A percentile compares a stretch with the other conserved stretches of the same genome.
phyloP scores from a whole-genome alignment of 2,329 filamentous ascomycete genomes.

The Fusarium fujikuroi region DNA sequence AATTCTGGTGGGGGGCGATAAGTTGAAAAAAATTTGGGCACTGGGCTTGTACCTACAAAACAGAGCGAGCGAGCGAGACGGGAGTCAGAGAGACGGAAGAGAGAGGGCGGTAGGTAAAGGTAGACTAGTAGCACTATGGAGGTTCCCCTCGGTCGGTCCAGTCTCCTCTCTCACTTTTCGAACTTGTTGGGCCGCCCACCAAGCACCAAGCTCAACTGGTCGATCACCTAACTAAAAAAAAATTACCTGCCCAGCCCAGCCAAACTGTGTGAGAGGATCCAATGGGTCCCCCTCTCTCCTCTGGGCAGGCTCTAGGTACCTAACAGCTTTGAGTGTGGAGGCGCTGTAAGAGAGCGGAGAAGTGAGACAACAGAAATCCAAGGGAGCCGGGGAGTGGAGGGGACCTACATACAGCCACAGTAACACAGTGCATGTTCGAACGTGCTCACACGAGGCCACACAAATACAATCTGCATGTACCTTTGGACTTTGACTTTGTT shows the following conservation, averaged over 20 bases:
- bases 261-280: conserved; percentile 39
- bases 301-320: conserved; percentile 1
- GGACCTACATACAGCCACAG: conserved; percentile 28
- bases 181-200: conserved; percentile 48
- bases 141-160: conserved; percentile 5
- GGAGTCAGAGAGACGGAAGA: background rate
- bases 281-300: background rate
- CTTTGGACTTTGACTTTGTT: conserved; percentile 2
- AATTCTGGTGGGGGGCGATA: conserved; percentile 55
- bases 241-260: conserved; percentile 13
- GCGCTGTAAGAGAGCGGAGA: conserved; percentile 40
- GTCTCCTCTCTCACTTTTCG: conserved; percentile 19
- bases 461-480: background rate
- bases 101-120: background rate
- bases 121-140: background rate
- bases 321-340: conserved; percentile 36
- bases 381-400: conserved; percentile 16
- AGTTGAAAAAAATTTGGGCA: conserved; percentile 51
- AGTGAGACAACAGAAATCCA: conserved; percentile 38
- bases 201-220: conserved; percentile 45
- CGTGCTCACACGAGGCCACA: conserved; percentile 1
- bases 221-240: conserved; percentile 37
- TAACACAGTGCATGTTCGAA: conserved; percentile 17
- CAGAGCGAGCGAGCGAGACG: conserved; percentile 18
- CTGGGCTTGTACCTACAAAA: conserved; percentile 42